These are phyloP conservation scores for Pseudogymnoascus sp. DNA, from an alignment of 2,329 filamentous ascomycete species.

Conservation along the genomic window DNA sequence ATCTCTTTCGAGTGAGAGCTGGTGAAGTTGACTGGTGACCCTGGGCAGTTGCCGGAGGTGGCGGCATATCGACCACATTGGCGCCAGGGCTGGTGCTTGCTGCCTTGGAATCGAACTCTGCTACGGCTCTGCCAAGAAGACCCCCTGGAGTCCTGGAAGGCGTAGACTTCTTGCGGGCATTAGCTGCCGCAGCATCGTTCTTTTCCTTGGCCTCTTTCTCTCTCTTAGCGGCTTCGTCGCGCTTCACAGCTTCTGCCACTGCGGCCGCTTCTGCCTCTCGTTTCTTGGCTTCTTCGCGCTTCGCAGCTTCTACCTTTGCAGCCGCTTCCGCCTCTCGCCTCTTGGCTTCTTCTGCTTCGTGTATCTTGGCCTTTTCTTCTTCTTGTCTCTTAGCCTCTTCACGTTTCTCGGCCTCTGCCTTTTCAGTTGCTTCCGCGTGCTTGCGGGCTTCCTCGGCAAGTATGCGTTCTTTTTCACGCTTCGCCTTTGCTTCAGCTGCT, in stretches of 20 bases:
- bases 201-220: neutral
- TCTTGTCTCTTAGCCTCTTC: neutral
- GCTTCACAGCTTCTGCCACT: neutral
- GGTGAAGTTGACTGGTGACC: neutral
- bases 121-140: neutral
- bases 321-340: neutral
- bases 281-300: neutral
- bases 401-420: neutral
- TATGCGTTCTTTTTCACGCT: neutral
- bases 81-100: neutral
- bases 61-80: neutral
- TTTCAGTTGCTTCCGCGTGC: neutral
- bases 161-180: neutral
- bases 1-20: neutral
- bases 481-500: neutral
- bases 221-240: neutral
- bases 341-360: neutral
- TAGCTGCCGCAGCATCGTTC: neutral
- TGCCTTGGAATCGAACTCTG: neutral
- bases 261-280: neutral
- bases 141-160: neutral
- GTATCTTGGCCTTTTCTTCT: neutral
- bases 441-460: neutral
- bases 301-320: neutral
- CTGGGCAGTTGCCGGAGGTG: neutral